A percentile compares a stretch with the other conserved stretches of the same genome.
Conservation (phyloP, 106 monocot genomes). For the Iris macrosiphon region DNA sequence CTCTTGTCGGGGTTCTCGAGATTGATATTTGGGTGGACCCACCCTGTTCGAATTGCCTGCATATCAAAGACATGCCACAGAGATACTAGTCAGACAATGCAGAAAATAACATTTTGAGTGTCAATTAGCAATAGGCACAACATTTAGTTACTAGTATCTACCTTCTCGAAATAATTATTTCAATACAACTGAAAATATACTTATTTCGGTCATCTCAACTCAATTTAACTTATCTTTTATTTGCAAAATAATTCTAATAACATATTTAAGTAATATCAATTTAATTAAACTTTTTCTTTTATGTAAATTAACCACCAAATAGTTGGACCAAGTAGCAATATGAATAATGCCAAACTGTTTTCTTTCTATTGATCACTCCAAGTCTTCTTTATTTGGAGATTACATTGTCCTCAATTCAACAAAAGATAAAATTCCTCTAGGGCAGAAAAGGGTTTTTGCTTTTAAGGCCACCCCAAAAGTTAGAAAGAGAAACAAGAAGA, state of each 20-base stretch:
- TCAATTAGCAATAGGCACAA: not conserved
- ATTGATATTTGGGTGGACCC: constrained; percentile 94
- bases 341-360: too few species aligned
- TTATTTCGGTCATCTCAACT: not conserved
- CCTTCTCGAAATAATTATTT: not conserved
- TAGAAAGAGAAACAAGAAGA: too few species aligned
- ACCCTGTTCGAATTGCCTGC: constrained; percentile 92
- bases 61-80: constrained; percentile 4
- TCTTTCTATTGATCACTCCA: too few species aligned
- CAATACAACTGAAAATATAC: not conserved
- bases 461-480: too few species aligned
- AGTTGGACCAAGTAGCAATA: too few species aligned
- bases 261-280: not conserved
- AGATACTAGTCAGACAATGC: not conserved
- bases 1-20: constrained; percentile 84
- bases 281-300: not conserved
- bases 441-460: too few species aligned
- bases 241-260: not conserved
- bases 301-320: not conserved
- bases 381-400: too few species aligned
- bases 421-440: too few species aligned
- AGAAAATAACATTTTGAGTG: not conserved
- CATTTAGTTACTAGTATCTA: not conserved
- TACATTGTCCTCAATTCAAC: too few species aligned
- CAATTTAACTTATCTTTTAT: not conserved